phyloP scores from a whole-genome alignment of 495 filamentous ascomycete genomes.

The Neurospora sp. region DNA sequence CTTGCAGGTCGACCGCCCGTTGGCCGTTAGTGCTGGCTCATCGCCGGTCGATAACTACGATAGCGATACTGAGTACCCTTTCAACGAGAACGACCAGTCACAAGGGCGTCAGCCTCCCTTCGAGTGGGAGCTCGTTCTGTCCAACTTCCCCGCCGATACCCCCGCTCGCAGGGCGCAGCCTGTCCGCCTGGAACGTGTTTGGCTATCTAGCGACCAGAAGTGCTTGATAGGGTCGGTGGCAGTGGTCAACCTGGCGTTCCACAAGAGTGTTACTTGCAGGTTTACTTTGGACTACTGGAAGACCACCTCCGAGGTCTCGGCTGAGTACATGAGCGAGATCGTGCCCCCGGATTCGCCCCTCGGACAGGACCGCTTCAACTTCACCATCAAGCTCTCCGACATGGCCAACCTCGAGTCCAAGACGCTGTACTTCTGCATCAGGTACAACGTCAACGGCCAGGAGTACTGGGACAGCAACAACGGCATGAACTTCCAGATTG shows the following conservation, averaged over 20 bases:
- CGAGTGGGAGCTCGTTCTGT: slow-evolving; percentile 79
- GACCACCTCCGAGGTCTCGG: slow-evolving; percentile 87
- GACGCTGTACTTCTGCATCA: slow-evolving; percentile 83
- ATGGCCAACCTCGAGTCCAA: slow-evolving; percentile 82
- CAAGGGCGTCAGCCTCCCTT: slow-evolving; percentile 38
- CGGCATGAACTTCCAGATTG: slow-evolving; percentile 77
- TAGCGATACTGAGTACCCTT: slow-evolving; percentile 78
- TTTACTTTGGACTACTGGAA: slow-evolving; percentile 98
- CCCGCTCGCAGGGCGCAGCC: slow-evolving; percentile 52
- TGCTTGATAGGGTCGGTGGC: slow-evolving; percentile 71
- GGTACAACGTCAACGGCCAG: slow-evolving; percentile 73
- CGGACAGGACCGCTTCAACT: slow-evolving; percentile 80
- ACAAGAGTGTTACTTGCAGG: slow-evolving; percentile 77
- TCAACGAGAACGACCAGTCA: slow-evolving; percentile 41
- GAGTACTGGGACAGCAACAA: slow-evolving; percentile 96
- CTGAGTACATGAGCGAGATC: slow-evolving; percentile 76
- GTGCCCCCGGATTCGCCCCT: slow-evolving; percentile 53
- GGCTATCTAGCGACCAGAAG: slow-evolving; percentile 77
- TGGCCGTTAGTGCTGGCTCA: slow-evolving; percentile 91
- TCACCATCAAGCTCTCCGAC: slow-evolving; percentile 87
- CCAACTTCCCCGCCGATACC: slow-evolving; percentile 71
- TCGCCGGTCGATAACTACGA: slow-evolving; percentile 85
- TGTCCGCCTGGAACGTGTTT: slow-evolving; percentile 72
- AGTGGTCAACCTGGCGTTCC: slow-evolving; percentile 81
- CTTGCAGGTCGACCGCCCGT: slow-evolving; percentile 79